These are phyloP conservation scores for Colletotrichum musae DNA, from an alignment of 2,329 filamentous ascomycete species.

Conservation along the genomic window DNA sequence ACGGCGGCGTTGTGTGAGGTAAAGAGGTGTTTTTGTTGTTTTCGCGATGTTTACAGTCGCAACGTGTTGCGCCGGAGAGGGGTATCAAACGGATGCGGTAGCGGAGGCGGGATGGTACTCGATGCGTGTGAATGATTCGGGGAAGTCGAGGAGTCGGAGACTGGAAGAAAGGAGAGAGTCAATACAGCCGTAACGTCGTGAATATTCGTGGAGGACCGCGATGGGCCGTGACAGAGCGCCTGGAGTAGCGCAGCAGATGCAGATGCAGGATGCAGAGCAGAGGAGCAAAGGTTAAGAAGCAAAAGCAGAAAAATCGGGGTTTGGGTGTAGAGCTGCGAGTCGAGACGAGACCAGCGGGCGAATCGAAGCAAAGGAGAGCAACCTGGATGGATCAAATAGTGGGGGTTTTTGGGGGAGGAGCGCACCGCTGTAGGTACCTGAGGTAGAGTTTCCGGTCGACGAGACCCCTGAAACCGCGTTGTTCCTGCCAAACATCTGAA, in stretches of 20 bases:
- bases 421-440: too few species aligned
- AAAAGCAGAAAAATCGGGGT: constrained; percentile 12
- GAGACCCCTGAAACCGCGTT: constrained; percentile 37
- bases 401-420: constrained; percentile 15
- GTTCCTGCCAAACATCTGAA: neutral
- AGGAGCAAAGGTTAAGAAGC: constrained; percentile 3
- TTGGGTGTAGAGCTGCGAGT: constrained; percentile 17
- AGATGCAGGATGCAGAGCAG: neutral
- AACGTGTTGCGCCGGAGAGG: constrained; percentile 23
- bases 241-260: constrained; percentile 19
- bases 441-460: constrained; percentile 11
- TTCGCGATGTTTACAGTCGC: constrained; percentile 11
- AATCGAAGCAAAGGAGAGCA: constrained; percentile 18
- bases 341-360: constrained; percentile 1
- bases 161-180: constrained; percentile 31
- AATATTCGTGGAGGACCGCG: constrained; percentile 34
- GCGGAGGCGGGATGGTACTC: neutral
- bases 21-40: neutral
- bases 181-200: constrained; percentile 41
- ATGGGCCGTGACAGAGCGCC: constrained; percentile 26
- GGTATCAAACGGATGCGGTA: constrained; percentile 30
- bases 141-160: neutral
- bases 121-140: neutral
- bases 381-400: constrained; percentile 22
- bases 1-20: neutral